Evolutionary conservation across 768 basidiomycete genomes (phyloP), one percentile per base, ranked within the genome.

Genomic region (Collybiopsis confluens): DNA sequence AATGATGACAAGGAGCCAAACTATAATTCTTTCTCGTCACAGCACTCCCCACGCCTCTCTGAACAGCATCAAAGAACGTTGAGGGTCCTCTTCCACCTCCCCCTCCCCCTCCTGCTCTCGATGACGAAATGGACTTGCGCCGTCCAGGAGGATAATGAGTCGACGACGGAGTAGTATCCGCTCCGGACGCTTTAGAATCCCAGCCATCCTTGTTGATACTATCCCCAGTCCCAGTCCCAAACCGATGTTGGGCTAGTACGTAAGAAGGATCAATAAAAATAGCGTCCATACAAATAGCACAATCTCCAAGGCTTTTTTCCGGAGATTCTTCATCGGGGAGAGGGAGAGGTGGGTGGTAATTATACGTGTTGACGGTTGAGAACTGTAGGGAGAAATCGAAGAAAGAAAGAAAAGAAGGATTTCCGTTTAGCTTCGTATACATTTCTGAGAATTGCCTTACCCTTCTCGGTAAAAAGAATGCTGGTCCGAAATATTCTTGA

Each of bases 271-370:
- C 79, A 23, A 80, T 65, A 37, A 80, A 62, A 58, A 95, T 94
- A 4, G 83, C 78, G 54, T 96, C 93, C 91, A 96, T 94, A 62
- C 93, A 96, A 49, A 97, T 95, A 5, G 91, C 82, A 61, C 93
- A 97, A 64, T 95, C 91, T 6, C 90, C 92, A 15, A 92, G 70
- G 2, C 86, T 79, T 58, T 86, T 82, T 42, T 86, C 86, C 1
- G 86, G 84, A 2, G 88, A 77, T 65, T 93, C 91, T 0, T 86
- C 65, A 62, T 92, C 89, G 1, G 85, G 76, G 1, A 80, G 58
- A 0, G 90, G 86, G 36, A 96, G 70, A 2, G 78, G 73, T 6
- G 92, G 93, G 65, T 95, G 93, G 62, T 96, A 97, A 64, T 96
- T 81, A 69, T 95, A 91, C 16, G 74, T 68, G 60, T 86, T 81